phyloP scores from a whole-genome alignment of 139 green algal species.

The Picochlorum sp. region DNA sequence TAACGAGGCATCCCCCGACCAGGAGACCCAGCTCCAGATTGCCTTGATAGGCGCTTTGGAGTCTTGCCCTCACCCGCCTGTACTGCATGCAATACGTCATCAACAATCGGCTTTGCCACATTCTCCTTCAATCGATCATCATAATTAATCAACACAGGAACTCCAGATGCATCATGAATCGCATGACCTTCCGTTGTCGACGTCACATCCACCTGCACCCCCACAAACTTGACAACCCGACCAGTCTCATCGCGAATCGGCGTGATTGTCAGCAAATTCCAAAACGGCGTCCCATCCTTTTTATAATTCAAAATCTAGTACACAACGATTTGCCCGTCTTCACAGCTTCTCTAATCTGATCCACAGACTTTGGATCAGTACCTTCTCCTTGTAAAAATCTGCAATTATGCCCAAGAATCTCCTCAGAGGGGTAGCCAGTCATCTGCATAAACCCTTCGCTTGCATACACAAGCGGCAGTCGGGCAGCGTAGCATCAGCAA shows the following conservation, averaged over 20 bases:
- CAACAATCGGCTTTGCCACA: conserved; percentile 66
- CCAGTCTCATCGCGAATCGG: conserved; percentile 82
- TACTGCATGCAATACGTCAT: conserved; percentile 67
- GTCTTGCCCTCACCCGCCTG: conserved; percentile 32
- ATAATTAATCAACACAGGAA: conserved; percentile 81
- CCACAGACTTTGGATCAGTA: conserved; percentile 81
- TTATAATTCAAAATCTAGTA: conserved; percentile 88
- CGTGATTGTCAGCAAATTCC: conserved; percentile 94
- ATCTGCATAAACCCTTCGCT: conserved; percentile 91
- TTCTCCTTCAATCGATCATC: conserved; percentile 70
- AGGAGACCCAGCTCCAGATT: neutral
- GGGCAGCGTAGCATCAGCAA: conserved; percentile 85
- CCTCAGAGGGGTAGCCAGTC: conserved; percentile 89
- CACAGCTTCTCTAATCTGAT: conserved; percentile 68
- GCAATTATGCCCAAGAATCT: conserved; percentile 96
- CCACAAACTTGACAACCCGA: conserved; percentile 81
- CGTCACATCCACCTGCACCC: conserved; percentile 92
- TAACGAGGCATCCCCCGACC: conserved; percentile 55
- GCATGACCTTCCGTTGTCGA: conserved; percentile 85
- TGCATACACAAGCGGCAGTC: conserved; percentile 92
- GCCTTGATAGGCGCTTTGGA: conserved; percentile 21
- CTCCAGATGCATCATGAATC: conserved; percentile 14
- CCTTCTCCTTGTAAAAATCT: conserved; percentile 95
- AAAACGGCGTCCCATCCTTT: conserved; percentile 87
- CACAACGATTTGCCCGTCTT: conserved; percentile 47